A percentile compares a stretch with the other conserved stretches of the same genome.
Conservation (phyloP, 805 yeast species). For the Sugiyamaella marilandica region DNA sequence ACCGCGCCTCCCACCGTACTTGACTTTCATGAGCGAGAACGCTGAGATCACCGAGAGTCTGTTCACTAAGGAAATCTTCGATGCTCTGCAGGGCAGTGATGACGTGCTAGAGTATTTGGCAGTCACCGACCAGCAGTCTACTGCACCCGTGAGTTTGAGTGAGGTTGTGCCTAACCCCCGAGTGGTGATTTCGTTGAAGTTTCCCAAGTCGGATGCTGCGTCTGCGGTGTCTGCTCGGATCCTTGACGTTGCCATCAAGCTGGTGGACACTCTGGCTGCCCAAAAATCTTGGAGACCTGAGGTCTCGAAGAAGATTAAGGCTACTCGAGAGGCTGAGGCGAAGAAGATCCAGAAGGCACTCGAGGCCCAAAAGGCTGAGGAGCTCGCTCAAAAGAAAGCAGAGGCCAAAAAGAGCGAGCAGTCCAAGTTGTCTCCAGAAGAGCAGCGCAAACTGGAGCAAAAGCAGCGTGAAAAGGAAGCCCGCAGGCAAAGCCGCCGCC, state of each 20-base stretch:
- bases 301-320: constrained; percentile 66
- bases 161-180: constrained; percentile 51
- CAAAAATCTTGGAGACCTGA: constrained; percentile 59
- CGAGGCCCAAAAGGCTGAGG: constrained; percentile 64
- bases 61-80: constrained; percentile 43
- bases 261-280: constrained; percentile 56
- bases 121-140: constrained; percentile 78
- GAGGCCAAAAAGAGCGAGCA: constrained; percentile 49
- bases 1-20: constrained; percentile 65
- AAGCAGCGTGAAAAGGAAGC: constrained; percentile 78
- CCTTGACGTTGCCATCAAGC: constrained; percentile 50
- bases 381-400: constrained; percentile 62
- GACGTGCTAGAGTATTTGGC: constrained; percentile 60
- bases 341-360: constrained; percentile 63
- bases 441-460: constrained; percentile 71
- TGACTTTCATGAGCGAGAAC: constrained; percentile 85
- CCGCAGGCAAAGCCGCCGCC: constrained; percentile 47
- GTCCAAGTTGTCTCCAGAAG: constrained; percentile 66
- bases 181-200: constrained; percentile 47
- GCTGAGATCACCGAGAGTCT: constrained; percentile 71
- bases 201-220: constrained; percentile 49
- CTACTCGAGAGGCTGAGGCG: constrained; percentile 71
- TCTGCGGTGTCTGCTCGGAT: constrained; percentile 46
- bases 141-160: constrained; percentile 57
- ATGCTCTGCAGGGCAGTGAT: constrained; percentile 43